Evolutionary conservation across 192 early-diverging fungal species (phyloP).

Genomic region (Coemansia asiatica): DNA sequence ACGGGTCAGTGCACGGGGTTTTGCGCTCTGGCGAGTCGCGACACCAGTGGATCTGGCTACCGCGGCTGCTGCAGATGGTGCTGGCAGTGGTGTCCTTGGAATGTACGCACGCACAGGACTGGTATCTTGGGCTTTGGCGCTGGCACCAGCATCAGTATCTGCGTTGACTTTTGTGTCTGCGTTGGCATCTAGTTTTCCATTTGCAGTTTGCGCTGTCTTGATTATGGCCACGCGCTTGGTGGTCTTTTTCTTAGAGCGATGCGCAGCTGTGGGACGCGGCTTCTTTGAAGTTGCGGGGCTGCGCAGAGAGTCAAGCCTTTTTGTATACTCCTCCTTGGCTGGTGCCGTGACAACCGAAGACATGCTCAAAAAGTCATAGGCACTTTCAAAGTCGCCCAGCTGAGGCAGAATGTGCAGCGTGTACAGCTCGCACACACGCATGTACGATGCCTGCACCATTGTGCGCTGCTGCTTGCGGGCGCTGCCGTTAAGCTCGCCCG

Average conservation of each 20-base stretch:
- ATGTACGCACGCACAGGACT: not conserved
- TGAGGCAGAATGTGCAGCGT: slow-evolving; percentile 51
- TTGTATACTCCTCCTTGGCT: slow-evolving; percentile 27
- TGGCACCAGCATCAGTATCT: not conserved
- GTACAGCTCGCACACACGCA: slow-evolving; percentile 53
- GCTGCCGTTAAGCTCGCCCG: not conserved
- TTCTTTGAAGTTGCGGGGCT: slow-evolving; percentile 21
- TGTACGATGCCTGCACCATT: slow-evolving; percentile 47
- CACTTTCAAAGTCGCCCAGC: slow-evolving; percentile 37
- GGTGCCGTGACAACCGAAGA: slow-evolving; percentile 16
- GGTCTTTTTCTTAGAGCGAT: slow-evolving; percentile 14
- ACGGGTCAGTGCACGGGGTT: slow-evolving; percentile 17
- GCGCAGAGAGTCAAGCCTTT: slow-evolving; percentile 41
- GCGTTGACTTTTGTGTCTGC: not conserved
- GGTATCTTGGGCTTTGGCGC: not conserved
- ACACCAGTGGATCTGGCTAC: slow-evolving; percentile 5
- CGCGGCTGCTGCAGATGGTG: not conserved
- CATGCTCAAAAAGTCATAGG: slow-evolving; percentile 33
- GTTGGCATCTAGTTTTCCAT: too few species aligned
- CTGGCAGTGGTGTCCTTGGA: not conserved
- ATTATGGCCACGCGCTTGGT: slow-evolving; percentile 5
- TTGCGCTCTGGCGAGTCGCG: slow-evolving; percentile 1
- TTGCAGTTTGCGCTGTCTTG: not conserved
- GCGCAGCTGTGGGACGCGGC: slow-evolving; percentile 1
- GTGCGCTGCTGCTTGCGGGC: slow-evolving; percentile 25